Base-by-base conservation (phyloP, 2,329 filamentous ascomycete genomes). In the Verticillium longisporum region DNA sequence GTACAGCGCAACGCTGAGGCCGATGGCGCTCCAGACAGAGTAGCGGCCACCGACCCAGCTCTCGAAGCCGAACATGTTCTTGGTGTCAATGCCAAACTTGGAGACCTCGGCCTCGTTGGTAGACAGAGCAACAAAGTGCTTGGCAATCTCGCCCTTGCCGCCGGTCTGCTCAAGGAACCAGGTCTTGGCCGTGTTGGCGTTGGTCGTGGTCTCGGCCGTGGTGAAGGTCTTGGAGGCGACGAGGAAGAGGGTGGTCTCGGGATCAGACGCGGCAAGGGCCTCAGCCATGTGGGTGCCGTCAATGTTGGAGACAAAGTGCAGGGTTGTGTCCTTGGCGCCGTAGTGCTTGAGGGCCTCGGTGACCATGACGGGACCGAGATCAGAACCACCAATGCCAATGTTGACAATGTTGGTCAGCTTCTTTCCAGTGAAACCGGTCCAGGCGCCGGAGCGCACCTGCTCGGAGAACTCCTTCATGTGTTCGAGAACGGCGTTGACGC, bases 41-140 rank as follows among this genome's bases (percentile, higher is more conserved):
- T 99, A 99, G 63, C 95, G 90, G 61, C 95, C 95, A 75, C 95
- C 95, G 59, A 98, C 94, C 95, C 95, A 99, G 78, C 91, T 96
- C 78, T 94, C 93, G 75, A 99, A 99, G 70, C 92, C 93, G 73
- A 99, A 99, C 95, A 99, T 99, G 85, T 98, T 99, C 85, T 94
- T 94, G 79, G 88, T 89, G 80, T 98, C 94, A 72, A 99, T 99
- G 67, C 95, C 95, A 71, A 99, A 99, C 83, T 98, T 98, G 79
- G 90, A 92, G 64, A 99, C 95, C 81, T 98, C 94, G 60, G 81
- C 75, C 79, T 94, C 90, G 79, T 99, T 99, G 75, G 95, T 99
- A 57, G 95, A 98, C 59, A 99, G 87, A 55, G 95, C 95, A 61
- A 97, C 95, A 73, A 99, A 99, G 84, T 99, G 95, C 85, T 98